A percentile compares a stretch with the other conserved stretches of the same genome.
Conservation (phyloP, 2,329 filamentous ascomycete genomes). For the Calonectria leucothoes region DNA sequence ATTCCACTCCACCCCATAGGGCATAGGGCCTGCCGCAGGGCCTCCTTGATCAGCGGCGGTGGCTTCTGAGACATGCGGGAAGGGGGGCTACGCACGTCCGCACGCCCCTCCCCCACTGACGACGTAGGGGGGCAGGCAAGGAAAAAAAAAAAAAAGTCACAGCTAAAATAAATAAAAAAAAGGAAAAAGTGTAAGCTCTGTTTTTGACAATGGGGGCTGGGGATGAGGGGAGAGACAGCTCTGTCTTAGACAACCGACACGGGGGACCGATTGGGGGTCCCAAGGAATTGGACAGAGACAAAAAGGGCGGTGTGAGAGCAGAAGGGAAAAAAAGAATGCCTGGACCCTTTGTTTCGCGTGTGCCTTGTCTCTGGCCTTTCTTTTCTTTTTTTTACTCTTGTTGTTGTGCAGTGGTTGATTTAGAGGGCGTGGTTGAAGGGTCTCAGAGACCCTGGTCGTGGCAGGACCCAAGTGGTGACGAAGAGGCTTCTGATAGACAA, state of each 20-base stretch:
- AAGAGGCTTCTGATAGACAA: neutral
- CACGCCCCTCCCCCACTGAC: neutral
- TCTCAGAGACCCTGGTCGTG: neutral
- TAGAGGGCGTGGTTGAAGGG: neutral
- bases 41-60: neutral
- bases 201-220: neutral
- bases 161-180: neutral
- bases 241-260: neutral
- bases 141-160: neutral
- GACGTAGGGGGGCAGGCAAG: neutral
- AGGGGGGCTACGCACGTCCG: neutral
- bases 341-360: neutral
- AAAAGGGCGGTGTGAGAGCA: slow-evolving; percentile 8
- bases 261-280: neutral
- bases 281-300: slow-evolving; percentile 1
- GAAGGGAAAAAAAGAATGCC: neutral
- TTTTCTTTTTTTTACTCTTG: neutral
- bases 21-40: neutral
- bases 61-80: slow-evolving; percentile 3
- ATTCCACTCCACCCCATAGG: neutral
- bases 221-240: neutral
- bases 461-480: neutral
- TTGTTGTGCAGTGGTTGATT: neutral
- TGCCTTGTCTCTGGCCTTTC: neutral
- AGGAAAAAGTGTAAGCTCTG: neutral